phyloP scores from a whole-genome alignment of 2,329 filamentous ascomycete genomes.

The Raffaelea albimanens region DNA sequence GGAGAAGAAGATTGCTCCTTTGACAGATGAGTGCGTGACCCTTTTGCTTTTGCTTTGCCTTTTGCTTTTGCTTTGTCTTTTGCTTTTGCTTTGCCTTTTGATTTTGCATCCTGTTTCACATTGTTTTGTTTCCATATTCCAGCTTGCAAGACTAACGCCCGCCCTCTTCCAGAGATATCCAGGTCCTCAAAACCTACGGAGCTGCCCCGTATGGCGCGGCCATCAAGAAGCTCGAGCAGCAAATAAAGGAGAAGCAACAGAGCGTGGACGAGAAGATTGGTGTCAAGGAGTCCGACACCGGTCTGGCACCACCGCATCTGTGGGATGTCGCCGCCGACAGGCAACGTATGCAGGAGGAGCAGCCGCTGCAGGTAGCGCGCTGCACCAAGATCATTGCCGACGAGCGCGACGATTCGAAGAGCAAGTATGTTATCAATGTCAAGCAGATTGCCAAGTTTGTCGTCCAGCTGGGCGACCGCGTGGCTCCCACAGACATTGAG shows the following conservation, averaged over 20 bases:
- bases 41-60: background rate
- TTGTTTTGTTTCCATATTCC: too few species aligned
- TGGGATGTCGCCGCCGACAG: conserved; percentile 98
- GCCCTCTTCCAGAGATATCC: conserved; percentile 67
- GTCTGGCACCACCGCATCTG: conserved; percentile 92
- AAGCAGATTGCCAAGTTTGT: conserved; percentile 99
- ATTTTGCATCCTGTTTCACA: too few species aligned
- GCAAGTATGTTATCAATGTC: conserved; percentile 99
- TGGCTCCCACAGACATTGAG: conserved; percentile 97
- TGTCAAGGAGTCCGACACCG: conserved; percentile 95
- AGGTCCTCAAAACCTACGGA: conserved; percentile 98
- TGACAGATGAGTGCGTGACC: conserved; percentile 82
- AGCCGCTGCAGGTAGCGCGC: conserved; percentile 90
- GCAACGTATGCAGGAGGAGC: conserved; percentile 97
- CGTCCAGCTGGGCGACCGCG: conserved; percentile 91
- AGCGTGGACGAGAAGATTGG: conserved; percentile 99
- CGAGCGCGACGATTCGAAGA: conserved; percentile 92
- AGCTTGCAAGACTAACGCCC: conserved; percentile 15
- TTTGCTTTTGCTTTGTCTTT: too few species aligned
- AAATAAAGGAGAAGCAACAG: conserved; percentile 98
- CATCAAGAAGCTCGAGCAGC: conserved; percentile 95
- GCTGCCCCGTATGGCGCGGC: conserved; percentile 89
- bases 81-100: too few species aligned
- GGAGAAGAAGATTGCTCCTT: conserved; percentile 98
- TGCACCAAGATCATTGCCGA: conserved; percentile 99